Percentiles rank a stretch among this genome's conserved stretches.
Conservation (phyloP, 116 monocot genomes). For the Papilionanthe hybrid region DNA sequence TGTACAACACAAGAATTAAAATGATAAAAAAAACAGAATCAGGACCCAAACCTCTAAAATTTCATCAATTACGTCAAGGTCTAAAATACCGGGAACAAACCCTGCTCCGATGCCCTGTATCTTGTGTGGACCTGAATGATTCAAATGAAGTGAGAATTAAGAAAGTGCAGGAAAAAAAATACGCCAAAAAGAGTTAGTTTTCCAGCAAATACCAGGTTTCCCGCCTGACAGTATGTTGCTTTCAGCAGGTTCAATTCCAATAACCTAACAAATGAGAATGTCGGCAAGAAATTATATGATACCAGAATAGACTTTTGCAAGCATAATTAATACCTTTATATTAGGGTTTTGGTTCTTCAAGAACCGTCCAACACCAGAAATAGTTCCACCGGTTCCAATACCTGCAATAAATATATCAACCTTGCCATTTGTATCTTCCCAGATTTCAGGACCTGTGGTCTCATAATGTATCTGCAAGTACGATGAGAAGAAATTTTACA, state of each 20-base stretch:
- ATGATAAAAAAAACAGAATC: not conserved
- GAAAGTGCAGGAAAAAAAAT: not conserved
- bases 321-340: constrained; percentile 58
- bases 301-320: not conserved
- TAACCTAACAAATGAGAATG: constrained; percentile 38
- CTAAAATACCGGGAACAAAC: constrained; percentile 85
- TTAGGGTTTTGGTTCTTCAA: constrained; percentile 83
- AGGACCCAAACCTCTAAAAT: constrained; percentile 56
- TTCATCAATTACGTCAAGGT: constrained; percentile 80
- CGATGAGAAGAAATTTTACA: not conserved
- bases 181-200: not conserved
- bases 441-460: constrained; percentile 94
- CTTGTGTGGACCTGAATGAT: constrained; percentile 88
- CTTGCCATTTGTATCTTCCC: constrained; percentile 92
- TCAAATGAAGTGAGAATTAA: not conserved
- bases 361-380: constrained; percentile 78
- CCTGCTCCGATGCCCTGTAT: constrained; percentile 98
- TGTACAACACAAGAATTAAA: not conserved
- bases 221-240: constrained; percentile 95
- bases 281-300: not conserved
- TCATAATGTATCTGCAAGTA: constrained; percentile 70
- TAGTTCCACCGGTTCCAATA: constrained; percentile 94
- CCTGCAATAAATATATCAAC: constrained; percentile 91
- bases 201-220: constrained; percentile 64
- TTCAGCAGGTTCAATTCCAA: constrained; percentile 93